A percentile compares a stretch with the other conserved stretches of the same genome.
These are phyloP conservation scores for Setomelanomma holmii DNA, from an alignment of 2,329 filamentous ascomycete genomes.

Conservation along the genomic window DNA sequence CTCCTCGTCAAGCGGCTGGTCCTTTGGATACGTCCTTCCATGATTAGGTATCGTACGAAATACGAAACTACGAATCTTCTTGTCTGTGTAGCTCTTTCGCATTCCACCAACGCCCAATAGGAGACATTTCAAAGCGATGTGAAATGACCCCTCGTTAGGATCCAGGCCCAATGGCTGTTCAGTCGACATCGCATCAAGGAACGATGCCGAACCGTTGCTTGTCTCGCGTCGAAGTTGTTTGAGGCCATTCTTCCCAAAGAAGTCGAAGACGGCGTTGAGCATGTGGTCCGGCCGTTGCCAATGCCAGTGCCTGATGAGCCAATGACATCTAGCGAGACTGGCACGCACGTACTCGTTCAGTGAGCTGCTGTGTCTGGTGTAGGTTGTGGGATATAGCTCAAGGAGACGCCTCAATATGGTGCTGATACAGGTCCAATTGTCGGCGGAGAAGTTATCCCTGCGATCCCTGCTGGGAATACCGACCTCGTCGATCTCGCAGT, in stretches of 20 bases:
- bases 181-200: constrained; percentile 59
- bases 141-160: constrained; percentile 62
- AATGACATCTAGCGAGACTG: constrained; percentile 60
- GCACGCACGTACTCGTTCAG: constrained; percentile 63
- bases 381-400: constrained; percentile 54
- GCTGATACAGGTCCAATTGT: constrained; percentile 61
- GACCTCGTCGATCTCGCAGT: constrained; percentile 58
- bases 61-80: constrained; percentile 63
- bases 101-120: constrained; percentile 59
- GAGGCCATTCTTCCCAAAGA: constrained; percentile 64
- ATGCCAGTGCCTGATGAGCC: constrained; percentile 62
- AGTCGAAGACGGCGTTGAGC: constrained; percentile 64
- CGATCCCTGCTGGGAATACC: constrained; percentile 56
- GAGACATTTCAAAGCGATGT: constrained; percentile 66
- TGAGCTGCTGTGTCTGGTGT: constrained; percentile 47
- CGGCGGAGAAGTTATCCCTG: constrained; percentile 49
- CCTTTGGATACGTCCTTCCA: constrained; percentile 66
- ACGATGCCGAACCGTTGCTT: constrained; percentile 59
- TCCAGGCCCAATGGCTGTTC: constrained; percentile 54
- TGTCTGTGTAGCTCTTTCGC: constrained; percentile 56
- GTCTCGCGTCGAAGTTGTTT: constrained; percentile 61
- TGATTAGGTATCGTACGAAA: constrained; percentile 68
- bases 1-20: constrained; percentile 59
- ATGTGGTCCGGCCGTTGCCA: constrained; percentile 64
- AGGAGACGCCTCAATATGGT: constrained; percentile 57